These are phyloP conservation scores for Pelargonium exstipulatum DNA, from an alignment of 441 rosid genomes.

Conservation along the genomic window DNA sequence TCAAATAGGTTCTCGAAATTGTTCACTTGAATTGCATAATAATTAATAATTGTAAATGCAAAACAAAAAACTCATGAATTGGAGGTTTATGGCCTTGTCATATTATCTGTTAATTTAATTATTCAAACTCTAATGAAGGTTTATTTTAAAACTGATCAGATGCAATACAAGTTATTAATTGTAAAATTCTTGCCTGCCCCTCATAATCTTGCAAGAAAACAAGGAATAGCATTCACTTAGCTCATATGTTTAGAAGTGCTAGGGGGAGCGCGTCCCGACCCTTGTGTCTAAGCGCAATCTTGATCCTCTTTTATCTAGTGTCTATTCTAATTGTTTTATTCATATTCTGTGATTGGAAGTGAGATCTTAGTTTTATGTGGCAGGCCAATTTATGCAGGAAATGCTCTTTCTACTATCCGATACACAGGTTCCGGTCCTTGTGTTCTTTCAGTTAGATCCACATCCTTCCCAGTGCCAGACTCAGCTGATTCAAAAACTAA, in stretches of 20 bases:
- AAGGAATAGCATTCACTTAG: not conserved
- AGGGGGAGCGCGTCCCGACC: no score
- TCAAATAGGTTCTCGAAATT: not conserved
- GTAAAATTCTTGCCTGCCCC: not conserved
- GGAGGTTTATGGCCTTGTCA: not conserved
- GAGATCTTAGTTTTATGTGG: constrained; percentile 13
- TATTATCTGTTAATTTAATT: not conserved
- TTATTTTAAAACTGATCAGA: not conserved
- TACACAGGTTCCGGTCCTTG: constrained; percentile 74
- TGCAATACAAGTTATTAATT: not conserved
- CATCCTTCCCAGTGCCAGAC: constrained; percentile 53
- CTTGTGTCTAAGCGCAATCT: no score
- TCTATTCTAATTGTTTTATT: not conserved
- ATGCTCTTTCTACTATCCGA: constrained; percentile 72
- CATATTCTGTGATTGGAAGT: constrained; percentile 8
- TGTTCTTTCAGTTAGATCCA: constrained; percentile 65
- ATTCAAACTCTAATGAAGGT: not conserved
- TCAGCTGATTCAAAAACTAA: constrained; percentile 35
- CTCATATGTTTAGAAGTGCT: no score
- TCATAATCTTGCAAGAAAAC: not conserved
- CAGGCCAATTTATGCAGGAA: constrained; percentile 98
- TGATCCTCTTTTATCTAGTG: no score
- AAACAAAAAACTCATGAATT: not conserved
- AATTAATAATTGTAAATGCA: not conserved
- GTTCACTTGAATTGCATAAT: not conserved